Percentiles rank a stretch among this genome's conserved stretches.
These are phyloP conservation scores for Magnaporthales sp. DNA, from an alignment of 2,329 filamentous ascomycete species.

Conservation along the genomic window DNA sequence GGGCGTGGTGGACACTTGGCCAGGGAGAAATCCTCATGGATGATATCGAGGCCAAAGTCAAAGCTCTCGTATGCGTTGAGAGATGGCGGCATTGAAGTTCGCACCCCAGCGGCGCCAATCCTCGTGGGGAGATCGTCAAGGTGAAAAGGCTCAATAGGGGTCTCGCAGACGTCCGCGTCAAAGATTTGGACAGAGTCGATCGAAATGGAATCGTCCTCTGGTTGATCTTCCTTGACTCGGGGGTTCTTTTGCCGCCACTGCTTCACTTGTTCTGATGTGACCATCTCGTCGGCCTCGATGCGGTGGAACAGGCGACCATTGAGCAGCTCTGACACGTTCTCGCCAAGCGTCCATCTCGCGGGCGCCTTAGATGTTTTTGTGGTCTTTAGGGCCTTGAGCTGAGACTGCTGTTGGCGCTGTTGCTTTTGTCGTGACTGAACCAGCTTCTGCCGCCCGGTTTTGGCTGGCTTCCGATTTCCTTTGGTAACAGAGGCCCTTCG, in stretches of 20 bases:
- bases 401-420: slow-evolving; percentile 12
- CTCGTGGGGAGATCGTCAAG: slow-evolving; percentile 36
- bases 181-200: neutral
- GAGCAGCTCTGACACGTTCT: slow-evolving; percentile 49
- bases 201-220: neutral
- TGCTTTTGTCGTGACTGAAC: slow-evolving; percentile 13
- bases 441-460: slow-evolving; percentile 16
- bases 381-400: no score
- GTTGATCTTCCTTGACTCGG: slow-evolving; percentile 15
- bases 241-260: slow-evolving; percentile 27
- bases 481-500: slow-evolving; percentile 22
- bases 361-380: slow-evolving; percentile 16
- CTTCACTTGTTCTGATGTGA: slow-evolving; percentile 43
- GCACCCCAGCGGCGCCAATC: slow-evolving; percentile 30
- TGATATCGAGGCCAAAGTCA: slow-evolving; percentile 8
- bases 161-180: slow-evolving; percentile 24
- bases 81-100: slow-evolving; percentile 16
- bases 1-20: slow-evolving; percentile 3
- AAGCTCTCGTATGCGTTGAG: slow-evolving; percentile 18
- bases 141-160: slow-evolving; percentile 40
- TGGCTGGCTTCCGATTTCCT: slow-evolving; percentile 32
- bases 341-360: slow-evolving; percentile 43
- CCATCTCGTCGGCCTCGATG: slow-evolving; percentile 50
- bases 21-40: neutral
- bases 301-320: slow-evolving; percentile 44